phyloP scores from a whole-genome alignment of 2,329 filamentous ascomycete genomes.

The Calonectria crousiana region DNA sequence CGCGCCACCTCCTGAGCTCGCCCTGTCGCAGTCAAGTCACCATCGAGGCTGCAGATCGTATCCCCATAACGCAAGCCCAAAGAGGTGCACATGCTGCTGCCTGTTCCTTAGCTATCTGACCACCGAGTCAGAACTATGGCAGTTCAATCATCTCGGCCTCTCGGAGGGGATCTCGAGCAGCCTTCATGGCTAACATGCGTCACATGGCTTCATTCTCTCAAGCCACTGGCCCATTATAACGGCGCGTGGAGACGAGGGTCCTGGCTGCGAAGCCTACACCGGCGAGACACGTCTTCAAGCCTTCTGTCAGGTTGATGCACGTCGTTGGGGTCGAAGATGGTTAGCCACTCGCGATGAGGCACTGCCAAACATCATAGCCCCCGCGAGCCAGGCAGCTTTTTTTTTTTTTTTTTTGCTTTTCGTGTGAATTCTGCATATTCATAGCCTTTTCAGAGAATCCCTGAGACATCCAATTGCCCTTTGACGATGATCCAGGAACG shows the following conservation, averaged over 20 bases:
- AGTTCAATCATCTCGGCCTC: not conserved
- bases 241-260: too few species aligned
- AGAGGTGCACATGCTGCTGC: not conserved
- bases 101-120: not conserved
- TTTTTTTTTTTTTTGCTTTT: too few species aligned
- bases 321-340: not conserved
- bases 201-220: not conserved
- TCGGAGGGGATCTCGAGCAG: not conserved
- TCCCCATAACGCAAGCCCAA: not conserved
- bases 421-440: not conserved
- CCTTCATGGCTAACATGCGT: not conserved
- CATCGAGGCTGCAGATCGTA: not conserved
- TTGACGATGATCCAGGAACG: not conserved
- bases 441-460: not conserved
- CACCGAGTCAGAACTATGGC: not conserved
- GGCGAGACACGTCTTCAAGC: not conserved
- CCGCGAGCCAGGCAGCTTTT: not conserved
- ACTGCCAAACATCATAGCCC: not conserved
- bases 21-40: not conserved
- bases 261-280: not conserved
- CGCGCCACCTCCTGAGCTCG: not conserved
- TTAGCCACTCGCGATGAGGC: not conserved
- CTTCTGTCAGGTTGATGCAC: not conserved
- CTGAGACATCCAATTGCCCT: not conserved
- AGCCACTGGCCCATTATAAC: not conserved